phyloP scores from a whole-genome alignment of 129 eudicot genomes.

The Centaurea solstitialis region DNA sequence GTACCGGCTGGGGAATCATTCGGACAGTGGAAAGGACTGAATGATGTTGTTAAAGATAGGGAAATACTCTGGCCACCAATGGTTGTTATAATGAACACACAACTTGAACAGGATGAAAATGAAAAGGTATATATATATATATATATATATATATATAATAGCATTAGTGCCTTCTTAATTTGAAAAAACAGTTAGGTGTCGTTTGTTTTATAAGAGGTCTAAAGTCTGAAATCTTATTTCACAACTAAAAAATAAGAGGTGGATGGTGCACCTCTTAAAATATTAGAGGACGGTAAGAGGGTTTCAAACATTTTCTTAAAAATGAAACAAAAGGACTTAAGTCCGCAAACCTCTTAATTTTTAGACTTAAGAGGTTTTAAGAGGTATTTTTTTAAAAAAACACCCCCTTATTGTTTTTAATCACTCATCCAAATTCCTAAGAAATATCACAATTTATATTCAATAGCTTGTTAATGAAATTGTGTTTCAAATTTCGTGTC shows the following conservation, averaged over 20 bases:
- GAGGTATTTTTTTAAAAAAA: too few species aligned
- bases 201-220: too few species aligned
- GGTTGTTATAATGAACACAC: slow-evolving; percentile 81
- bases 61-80: slow-evolving; percentile 96
- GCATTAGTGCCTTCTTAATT: not conserved
- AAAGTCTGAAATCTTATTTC: too few species aligned
- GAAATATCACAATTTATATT: not conserved
- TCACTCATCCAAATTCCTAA: not conserved
- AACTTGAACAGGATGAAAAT: slow-evolving; percentile 59
- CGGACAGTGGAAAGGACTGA: slow-evolving; percentile 70
- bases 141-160: too few species aligned
- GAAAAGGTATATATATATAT: slow-evolving; percentile 86
- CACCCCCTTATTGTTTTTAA: not conserved
- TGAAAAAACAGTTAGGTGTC: too few species aligned
- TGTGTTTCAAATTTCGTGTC: not conserved
- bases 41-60: slow-evolving; percentile 37
- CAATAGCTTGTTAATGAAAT: not conserved
- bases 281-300: too few species aligned
- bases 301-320: too few species aligned
- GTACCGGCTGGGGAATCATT: slow-evolving; percentile 63
- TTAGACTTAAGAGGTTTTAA: too few species aligned
- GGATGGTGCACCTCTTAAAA: too few species aligned
- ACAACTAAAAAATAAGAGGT: too few species aligned
- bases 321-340: too few species aligned
- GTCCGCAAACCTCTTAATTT: too few species aligned